These are phyloP conservation scores for Petunia hybrid DNA, from an alignment of 305 asterid species.

Conservation along the genomic window DNA sequence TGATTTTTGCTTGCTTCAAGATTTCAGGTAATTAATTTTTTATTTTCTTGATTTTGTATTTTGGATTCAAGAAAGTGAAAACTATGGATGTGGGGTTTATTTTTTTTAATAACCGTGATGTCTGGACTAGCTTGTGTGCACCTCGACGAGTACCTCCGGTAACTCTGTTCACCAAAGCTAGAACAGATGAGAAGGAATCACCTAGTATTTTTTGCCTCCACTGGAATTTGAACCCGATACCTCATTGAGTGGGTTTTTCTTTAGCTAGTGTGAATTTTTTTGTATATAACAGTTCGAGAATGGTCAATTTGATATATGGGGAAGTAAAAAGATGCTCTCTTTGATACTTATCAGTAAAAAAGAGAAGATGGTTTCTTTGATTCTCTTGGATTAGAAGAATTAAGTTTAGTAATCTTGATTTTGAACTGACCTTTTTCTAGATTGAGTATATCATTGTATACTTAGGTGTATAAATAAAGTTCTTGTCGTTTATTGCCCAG, in stretches of 20 bases:
- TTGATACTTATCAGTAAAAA: not conserved
- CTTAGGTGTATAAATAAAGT: not conserved
- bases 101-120: not conserved
- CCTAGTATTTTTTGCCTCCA: too few relatives aligned
- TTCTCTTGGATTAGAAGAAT: not conserved
- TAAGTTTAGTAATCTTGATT: not conserved
- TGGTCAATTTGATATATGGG: constrained; percentile 1
- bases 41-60: not conserved
- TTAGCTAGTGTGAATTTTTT: not conserved
- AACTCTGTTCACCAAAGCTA: too few relatives aligned
- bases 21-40: constrained; percentile 17
- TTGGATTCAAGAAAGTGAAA: not conserved
- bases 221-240: too few relatives aligned
- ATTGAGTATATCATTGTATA: not conserved
- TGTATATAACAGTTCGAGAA: not conserved
- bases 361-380: constrained; percentile 5
- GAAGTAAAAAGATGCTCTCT: not conserved
- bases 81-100: constrained; percentile 5
- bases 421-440: not conserved
- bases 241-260: not conserved
- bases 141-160: too few relatives aligned
- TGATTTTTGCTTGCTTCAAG: not conserved
- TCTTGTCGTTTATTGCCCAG: not conserved
- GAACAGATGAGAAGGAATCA: too few relatives aligned
- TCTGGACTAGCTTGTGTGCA: too few relatives aligned